A percentile compares a stretch with the other conserved stretches of the same genome.
Conservation (phyloP, 495 filamentous ascomycete species). For the Cercophora samala region DNA sequence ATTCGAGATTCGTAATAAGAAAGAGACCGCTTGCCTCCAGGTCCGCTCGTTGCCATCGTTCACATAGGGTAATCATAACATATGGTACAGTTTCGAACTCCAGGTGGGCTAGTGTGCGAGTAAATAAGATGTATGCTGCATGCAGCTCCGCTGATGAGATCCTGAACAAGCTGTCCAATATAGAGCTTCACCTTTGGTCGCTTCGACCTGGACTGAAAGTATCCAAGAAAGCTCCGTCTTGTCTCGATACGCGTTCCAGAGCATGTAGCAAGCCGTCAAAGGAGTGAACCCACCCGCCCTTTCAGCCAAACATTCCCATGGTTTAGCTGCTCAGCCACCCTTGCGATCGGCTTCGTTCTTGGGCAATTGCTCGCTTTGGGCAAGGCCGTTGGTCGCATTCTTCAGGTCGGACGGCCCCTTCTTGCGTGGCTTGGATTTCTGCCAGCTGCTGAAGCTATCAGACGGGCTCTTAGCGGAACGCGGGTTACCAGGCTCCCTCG, state of each 20-base stretch:
- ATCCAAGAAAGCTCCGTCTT: constrained; percentile 31
- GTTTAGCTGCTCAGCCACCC: constrained; percentile 42
- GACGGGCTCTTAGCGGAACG: constrained; percentile 51
- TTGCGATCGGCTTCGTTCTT: constrained; percentile 53
- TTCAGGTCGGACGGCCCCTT: constrained; percentile 42
- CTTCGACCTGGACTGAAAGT: constrained; percentile 14
- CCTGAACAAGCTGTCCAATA: constrained; percentile 33
- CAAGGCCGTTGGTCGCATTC: constrained; percentile 31
- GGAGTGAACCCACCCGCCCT: background rate
- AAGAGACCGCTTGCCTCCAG: background rate
- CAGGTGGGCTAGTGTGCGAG: background rate
- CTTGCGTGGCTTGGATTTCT: constrained; percentile 48
- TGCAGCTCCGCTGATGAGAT: constrained; percentile 17
- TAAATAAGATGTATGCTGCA: constrained; percentile 13
- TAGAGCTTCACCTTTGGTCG: constrained; percentile 19
- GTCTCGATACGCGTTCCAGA: background rate
- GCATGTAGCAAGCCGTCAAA: background rate
- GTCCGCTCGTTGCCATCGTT: background rate
- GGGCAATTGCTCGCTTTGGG: constrained; percentile 47
- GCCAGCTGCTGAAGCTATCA: constrained; percentile 44
- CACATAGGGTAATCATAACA: constrained; percentile 3
- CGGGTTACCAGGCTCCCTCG: constrained; percentile 45
- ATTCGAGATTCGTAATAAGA: background rate
- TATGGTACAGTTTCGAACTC: constrained; percentile 13
- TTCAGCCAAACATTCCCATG: background rate